Conservation (phyloP, 1,139 yeast species). For the Blastobotrys persicus region DNA sequence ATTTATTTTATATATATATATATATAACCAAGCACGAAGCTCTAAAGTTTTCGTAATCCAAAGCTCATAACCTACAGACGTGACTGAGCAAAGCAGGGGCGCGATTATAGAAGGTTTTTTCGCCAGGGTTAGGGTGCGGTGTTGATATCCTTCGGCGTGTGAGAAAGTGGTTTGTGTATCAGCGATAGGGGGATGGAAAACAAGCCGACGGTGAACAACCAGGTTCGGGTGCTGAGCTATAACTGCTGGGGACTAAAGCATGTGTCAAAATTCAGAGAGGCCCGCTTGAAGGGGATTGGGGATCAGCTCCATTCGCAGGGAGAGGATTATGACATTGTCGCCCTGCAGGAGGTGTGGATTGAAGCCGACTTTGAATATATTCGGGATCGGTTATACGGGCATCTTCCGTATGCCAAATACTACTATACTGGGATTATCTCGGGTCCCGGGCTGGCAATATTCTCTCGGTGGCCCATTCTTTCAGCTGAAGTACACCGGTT, state of each 20-base stretch:
- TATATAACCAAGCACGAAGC: too few relatives aligned
- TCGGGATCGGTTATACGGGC: slow-evolving; percentile 43
- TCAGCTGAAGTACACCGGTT: slow-evolving; percentile 76
- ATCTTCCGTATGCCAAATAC: slow-evolving; percentile 63
- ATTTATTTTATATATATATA: too few relatives aligned
- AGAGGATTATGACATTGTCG: slow-evolving; percentile 72
- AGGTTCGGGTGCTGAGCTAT: slow-evolving; percentile 16
- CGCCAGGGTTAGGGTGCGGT: neutral
- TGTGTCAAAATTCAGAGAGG: slow-evolving; percentile 65
- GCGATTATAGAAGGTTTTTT: too few relatives aligned
- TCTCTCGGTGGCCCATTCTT: slow-evolving; percentile 81
- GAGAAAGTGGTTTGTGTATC: neutral
- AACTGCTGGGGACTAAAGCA: slow-evolving; percentile 67
- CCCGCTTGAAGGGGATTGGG: slow-evolving; percentile 73
- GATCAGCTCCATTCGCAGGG: slow-evolving; percentile 50
- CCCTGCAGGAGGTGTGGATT: slow-evolving; percentile 93
- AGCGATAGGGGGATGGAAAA: neutral
- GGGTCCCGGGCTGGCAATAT: slow-evolving; percentile 89
- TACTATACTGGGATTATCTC: slow-evolving; percentile 82
- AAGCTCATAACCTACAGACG: too few relatives aligned
- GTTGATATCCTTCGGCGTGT: neutral
- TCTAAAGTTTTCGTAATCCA: too few relatives aligned
- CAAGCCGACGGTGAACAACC: neutral
- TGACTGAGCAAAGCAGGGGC: too few relatives aligned
- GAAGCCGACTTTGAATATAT: slow-evolving; percentile 76